phyloP scores from a whole-genome alignment of 2,329 filamentous ascomycete species.

The Aspergillus terreus region DNA sequence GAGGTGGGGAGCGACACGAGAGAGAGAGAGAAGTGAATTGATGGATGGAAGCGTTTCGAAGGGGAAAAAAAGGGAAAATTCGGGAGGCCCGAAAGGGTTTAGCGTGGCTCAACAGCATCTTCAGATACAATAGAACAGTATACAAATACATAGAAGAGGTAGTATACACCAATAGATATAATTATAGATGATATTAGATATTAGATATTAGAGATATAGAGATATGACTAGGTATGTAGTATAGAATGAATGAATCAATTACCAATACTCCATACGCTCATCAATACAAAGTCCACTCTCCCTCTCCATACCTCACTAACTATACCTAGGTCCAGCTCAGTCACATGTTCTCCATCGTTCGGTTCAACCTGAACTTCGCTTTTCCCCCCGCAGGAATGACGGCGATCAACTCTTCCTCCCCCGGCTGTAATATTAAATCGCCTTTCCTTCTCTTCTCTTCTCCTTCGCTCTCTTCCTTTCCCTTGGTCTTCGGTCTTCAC shows the following conservation, averaged over 20 bases:
- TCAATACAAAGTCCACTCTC: no score
- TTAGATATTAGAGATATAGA: no score
- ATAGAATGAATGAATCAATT: no score
- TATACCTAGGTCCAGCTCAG: no score
- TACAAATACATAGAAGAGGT: no score
- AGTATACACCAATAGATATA: no score
- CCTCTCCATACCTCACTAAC: no score
- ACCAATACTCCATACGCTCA: no score
- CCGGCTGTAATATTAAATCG: not conserved
- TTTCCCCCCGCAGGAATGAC: constrained; percentile 2
- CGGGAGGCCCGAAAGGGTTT: constrained; percentile 3
- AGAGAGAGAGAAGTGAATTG: not conserved
- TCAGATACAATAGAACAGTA: no score
- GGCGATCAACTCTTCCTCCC: constrained; percentile 1
- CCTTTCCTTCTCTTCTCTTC: constrained; percentile 3
- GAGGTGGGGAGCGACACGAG: not conserved
- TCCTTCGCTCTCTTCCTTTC: constrained; percentile 1
- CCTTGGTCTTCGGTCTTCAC: constrained; percentile 8
- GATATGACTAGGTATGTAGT: no score
- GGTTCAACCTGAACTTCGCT: not conserved
- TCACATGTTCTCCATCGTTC: not conserved
- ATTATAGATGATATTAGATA: no score
- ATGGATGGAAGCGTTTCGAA: constrained; percentile 10
- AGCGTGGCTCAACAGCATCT: no score
- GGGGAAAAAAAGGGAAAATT: constrained; percentile 18